Conservation (phyloP, 129 eudicot species). For the Helichrysum umbraculigerum region DNA sequence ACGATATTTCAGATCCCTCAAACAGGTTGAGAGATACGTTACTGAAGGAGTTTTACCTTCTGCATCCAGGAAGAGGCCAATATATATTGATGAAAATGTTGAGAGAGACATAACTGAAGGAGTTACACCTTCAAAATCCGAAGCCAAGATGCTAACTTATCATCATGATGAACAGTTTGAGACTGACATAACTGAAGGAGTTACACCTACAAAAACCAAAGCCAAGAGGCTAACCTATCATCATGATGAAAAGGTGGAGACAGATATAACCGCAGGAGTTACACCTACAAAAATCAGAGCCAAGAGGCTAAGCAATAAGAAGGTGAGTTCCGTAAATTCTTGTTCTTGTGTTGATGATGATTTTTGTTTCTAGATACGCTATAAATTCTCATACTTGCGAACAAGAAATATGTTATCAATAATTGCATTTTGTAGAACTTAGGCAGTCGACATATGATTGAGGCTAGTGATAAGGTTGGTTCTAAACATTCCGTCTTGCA, state of each 20-base stretch:
- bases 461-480: conserved; percentile 13
- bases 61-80: conserved; percentile 6
- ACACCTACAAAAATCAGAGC: no score
- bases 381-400: conserved; percentile 9
- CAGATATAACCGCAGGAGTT: no score
- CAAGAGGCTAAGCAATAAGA: background rate
- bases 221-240: conserved; percentile 20
- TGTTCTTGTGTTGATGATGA: background rate
- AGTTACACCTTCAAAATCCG: conserved; percentile 28
- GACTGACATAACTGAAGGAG: conserved; percentile 51
- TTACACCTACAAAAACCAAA: conserved; percentile 31
- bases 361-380: conserved; percentile 11
- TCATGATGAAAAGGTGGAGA: background rate
- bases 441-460: conserved; percentile 16
- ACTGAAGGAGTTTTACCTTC: conserved; percentile 46
- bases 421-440: conserved; percentile 22
- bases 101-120: conserved; percentile 56
- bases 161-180: conserved; percentile 39
- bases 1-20: conserved; percentile 59
- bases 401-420: background rate
- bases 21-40: conserved; percentile 60
- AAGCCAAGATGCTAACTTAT: conserved; percentile 18
- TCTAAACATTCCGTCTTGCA: background rate
- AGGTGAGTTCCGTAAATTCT: conserved; percentile 16
- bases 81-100: conserved; percentile 31